Conservation (phyloP, 2,329 filamentous ascomycete genomes). For the Myriosclerotinia curreyana region DNA sequence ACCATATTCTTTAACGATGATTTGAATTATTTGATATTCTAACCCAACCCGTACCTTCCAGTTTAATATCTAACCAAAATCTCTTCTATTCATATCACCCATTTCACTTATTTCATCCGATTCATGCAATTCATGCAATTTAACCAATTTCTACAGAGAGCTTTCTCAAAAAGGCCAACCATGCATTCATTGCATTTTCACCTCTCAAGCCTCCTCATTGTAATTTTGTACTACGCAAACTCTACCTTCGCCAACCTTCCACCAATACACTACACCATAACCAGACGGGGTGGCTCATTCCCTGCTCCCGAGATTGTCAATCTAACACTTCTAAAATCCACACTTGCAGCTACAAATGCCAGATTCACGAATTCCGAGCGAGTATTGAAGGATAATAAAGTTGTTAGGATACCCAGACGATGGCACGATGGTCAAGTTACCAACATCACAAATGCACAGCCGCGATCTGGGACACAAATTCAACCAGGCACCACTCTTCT, state of each 20-base stretch:
- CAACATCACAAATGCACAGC: not conserved
- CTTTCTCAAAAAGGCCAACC: too few species aligned
- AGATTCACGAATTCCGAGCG: constrained; percentile 11
- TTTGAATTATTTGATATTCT: too few species aligned
- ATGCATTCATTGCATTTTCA: not conserved
- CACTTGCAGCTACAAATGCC: not conserved
- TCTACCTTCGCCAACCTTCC: not conserved
- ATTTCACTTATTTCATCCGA: too few species aligned
- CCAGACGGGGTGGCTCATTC: constrained; percentile 10
- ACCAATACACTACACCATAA: constrained; percentile 14
- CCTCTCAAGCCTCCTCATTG: not conserved
- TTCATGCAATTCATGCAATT: too few species aligned
- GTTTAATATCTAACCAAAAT: not conserved
- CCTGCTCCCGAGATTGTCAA: constrained; percentile 10
- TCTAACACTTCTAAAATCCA: constrained; percentile 6
- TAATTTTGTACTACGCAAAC: not conserved
- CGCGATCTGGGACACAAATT: not conserved
- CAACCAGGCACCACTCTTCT: constrained; percentile 20
- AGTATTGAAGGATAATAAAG: not conserved
- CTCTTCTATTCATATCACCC: not conserved
- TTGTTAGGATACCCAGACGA: not conserved
- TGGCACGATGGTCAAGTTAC: constrained; percentile 2
- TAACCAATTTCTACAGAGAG: accelerated
- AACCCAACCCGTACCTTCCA: not conserved
- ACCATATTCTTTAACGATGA: too few species aligned